phyloP scores from a whole-genome alignment of 1,284 basidiomycete genomes.

The Moesziomyces globuligerus region DNA sequence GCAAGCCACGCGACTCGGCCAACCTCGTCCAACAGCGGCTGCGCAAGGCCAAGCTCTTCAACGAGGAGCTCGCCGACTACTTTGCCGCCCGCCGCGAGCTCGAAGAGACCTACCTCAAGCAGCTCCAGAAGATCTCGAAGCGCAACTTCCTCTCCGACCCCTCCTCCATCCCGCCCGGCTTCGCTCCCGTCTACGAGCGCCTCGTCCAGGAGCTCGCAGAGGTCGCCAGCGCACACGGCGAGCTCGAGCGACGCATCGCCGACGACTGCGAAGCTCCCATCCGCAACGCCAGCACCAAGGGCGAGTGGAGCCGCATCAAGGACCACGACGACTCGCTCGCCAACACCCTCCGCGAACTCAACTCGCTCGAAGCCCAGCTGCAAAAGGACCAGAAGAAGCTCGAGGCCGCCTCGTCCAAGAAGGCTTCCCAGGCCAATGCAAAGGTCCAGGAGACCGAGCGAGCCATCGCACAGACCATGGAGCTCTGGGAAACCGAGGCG shows the following conservation, averaged over 20 bases:
- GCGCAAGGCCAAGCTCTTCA: conserved; percentile 57
- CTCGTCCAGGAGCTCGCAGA: conserved; percentile 64
- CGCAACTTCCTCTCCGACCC: conserved; percentile 66
- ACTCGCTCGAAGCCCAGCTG: conserved; percentile 61
- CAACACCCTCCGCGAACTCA: conserved; percentile 58
- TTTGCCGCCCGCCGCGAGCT: conserved; percentile 70
- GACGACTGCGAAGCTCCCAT: conserved; percentile 65
- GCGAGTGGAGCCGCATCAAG: conserved; percentile 56
- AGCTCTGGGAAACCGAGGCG: conserved; percentile 57
- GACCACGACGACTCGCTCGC: conserved; percentile 59
- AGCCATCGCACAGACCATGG: conserved; percentile 47
- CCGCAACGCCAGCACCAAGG: conserved; percentile 55
- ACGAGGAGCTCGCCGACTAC: conserved; percentile 68
- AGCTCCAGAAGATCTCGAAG: conserved; percentile 69
- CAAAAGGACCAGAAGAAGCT: conserved; percentile 62
- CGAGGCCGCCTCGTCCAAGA: conserved; percentile 58
- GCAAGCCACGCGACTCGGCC: conserved; percentile 37
- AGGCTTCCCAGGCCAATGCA: conserved; percentile 46
- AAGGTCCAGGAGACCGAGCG: conserved; percentile 58
- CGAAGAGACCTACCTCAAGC: conserved; percentile 70
- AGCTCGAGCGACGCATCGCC: conserved; percentile 59
- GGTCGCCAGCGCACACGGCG: conserved; percentile 57
- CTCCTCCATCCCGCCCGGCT: conserved; percentile 55
- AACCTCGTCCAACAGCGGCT: conserved; percentile 44
- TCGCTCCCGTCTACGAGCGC: conserved; percentile 63